These are phyloP conservation scores for Pseudisothecium myosuroides DNA, from an alignment of 225 moss, liverwort and hornwort genomes.

Conservation along the genomic window DNA sequence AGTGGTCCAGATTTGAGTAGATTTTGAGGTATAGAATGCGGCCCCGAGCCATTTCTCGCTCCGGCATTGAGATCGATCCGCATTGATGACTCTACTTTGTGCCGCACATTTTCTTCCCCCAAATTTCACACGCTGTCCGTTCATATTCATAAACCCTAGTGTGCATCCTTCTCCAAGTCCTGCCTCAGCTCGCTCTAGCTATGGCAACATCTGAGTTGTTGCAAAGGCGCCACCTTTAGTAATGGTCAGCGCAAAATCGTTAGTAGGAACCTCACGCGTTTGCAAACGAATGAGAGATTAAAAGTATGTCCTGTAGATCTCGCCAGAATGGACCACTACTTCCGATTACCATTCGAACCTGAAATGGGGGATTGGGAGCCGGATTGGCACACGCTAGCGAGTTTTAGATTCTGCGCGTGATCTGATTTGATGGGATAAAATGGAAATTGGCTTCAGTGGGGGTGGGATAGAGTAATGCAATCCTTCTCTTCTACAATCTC, in stretches of 20 bases:
- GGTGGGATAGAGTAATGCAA: not conserved
- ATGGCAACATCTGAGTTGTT: not conserved
- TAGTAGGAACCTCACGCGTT: not conserved
- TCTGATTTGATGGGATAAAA: not conserved
- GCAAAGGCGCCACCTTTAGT: not conserved
- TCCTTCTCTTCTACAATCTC: not conserved
- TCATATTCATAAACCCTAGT: slow-evolving; percentile 19
- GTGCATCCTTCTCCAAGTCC: not conserved
- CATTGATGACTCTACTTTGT: not conserved
- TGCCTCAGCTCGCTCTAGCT: not conserved
- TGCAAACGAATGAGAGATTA: not conserved
- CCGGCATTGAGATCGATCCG: slow-evolving; percentile 2
- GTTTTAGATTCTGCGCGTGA: not conserved
- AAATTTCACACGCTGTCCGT: not conserved
- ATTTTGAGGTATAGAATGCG: not conserved
- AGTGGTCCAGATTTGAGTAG: not conserved
- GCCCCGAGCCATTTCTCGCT: not conserved
- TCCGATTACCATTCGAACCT: not conserved
- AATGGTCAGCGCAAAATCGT: not conserved
- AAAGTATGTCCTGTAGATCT: not conserved
- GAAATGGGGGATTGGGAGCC: not conserved
- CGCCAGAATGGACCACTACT: not conserved
- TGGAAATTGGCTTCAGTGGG: not conserved
- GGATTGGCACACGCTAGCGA: not conserved
- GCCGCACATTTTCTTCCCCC: not conserved